Evolutionary conservation across 2,329 filamentous ascomycete species (phyloP), one percentile per base, ranked within the genome.

Genomic region (Drechslerella dactyloides): DNA sequence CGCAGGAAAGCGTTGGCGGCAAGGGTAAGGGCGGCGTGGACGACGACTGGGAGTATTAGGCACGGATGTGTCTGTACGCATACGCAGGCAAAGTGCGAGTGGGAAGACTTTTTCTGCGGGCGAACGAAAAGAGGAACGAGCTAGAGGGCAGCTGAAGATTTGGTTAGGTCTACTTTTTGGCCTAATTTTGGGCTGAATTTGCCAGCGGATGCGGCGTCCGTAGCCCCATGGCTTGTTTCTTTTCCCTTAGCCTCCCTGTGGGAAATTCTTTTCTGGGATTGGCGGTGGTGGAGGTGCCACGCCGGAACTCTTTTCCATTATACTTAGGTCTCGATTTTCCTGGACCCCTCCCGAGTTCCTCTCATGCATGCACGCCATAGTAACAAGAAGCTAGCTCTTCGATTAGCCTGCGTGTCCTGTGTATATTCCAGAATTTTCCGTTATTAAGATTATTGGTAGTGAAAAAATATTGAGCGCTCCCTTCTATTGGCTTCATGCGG

Each of bases 31-130:
- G 58, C 83, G 84, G 88, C 53, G 93, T 93, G 62, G 94, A 99
- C 83, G 93, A 97, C 81, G 93, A 97, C 80, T 99, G 97, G 81
- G 94, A 99, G 83, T 99, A 99, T 81, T 99, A 80, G 57, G 21
- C n/a, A 7, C 23, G 17, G 15, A 6, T 37, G 27, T 24, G 21
- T 30, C 15, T 23, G n/a, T 7, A 5, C 11, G 42, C 21, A 17
- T 10, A 11, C 35, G n/a, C n/a, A 19, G 35, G 48, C 3, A 51
- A 23, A 30, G 35, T 59, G 42, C 55, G 40, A 58, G 40, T 21
- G 11, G 5, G 8, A 13, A 37, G 33, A 13, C 15, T 15, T 15
- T 42, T 42, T 42, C 37, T 42, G 11, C 13, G 37, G 15, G n/a
- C 15, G 37, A 42, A 6, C 13, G n/a, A 42, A 13, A 15, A 3